phyloP scores from a whole-genome alignment of 1,139 yeast species.

The Pneumocystis oryctolagi region DNA sequence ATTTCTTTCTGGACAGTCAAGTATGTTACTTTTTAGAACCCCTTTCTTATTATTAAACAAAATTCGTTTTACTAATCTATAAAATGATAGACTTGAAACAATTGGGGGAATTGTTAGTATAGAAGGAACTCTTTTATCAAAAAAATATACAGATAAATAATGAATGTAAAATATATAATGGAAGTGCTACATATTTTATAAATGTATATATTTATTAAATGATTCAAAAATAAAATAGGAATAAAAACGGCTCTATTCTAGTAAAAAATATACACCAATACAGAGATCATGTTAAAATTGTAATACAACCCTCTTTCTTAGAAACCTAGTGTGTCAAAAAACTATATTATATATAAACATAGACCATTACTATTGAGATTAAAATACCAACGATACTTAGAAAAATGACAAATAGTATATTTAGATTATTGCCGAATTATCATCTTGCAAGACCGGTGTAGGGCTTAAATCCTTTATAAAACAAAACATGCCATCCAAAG shows the following conservation, averaged over 20 bases:
- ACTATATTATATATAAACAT: background rate
- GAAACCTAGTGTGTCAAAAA: background rate
- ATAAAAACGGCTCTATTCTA: background rate
- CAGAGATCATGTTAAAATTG: background rate
- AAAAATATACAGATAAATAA: background rate
- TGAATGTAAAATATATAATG: no score
- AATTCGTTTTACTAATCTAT: background rate
- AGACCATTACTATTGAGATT: background rate
- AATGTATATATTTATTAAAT: background rate
- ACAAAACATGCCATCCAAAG: background rate
- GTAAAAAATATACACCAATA: background rate
- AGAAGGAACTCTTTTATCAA: background rate
- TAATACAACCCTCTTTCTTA: background rate
- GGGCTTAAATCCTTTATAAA: constrained; percentile 1
- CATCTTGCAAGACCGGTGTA: background rate
- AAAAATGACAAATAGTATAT: background rate
- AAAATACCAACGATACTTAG: background rate
- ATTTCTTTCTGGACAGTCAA: background rate
- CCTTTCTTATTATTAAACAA: background rate
- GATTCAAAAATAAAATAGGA: background rate
- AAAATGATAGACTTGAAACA: background rate
- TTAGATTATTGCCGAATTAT: background rate
- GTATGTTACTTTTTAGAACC: background rate
- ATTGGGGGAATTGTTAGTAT: background rate
- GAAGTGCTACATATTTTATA: background rate